Base-by-base conservation (phyloP, 2,329 filamentous ascomycete genomes). In the Thermochaetoides dissita region DNA sequence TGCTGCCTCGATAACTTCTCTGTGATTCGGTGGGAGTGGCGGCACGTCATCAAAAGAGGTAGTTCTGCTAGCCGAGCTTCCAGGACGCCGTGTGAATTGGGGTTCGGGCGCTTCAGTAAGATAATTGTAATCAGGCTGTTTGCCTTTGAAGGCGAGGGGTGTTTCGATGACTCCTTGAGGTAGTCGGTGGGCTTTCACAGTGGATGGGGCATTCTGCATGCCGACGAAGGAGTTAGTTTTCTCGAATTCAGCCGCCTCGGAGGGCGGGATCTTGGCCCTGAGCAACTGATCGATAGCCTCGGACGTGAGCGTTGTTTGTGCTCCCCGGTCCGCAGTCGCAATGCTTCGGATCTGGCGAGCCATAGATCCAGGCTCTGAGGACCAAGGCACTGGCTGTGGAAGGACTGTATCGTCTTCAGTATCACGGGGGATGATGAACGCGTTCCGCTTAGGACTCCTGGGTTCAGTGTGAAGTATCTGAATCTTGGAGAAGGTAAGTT, bases 231-330 rank as follows among this genome's bases (percentile, higher is more conserved):
- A 67, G 10, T 58, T 46, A n/a, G 55, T 59, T 54, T 62, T 62
- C 37, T 57, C 55, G 10, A 62, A 58, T 9, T 51, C 53, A 29
- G 51, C 47, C 28, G 50, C 46, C 12, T 54, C 57, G 30, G 56
- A 53, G 29, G 54, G 43, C 24, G 53, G 54, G 34, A 46, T 46
- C 51, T 74, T 76, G 41, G 70, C 68, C 50, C 72, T 71, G 43
- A 93, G 63, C 54, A 94, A 69, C 42, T 76, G 72, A 51, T 94
- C 87, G 49, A 94, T 85, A 43, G 82, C 79, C 39, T 82, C 75
- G 0, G 84, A 75, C n/a, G 86, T 93, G 30, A 95, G 67, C 34
- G 81, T 71, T 24, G 88, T 95, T 62, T 95, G 89, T 10, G 83
- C 81, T 41, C 79, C 75, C 50, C 82, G 80, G 53, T 94, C 85